phyloP scores from a whole-genome alignment of 345 rosid genomes.

The Pugionium cornutum region DNA sequence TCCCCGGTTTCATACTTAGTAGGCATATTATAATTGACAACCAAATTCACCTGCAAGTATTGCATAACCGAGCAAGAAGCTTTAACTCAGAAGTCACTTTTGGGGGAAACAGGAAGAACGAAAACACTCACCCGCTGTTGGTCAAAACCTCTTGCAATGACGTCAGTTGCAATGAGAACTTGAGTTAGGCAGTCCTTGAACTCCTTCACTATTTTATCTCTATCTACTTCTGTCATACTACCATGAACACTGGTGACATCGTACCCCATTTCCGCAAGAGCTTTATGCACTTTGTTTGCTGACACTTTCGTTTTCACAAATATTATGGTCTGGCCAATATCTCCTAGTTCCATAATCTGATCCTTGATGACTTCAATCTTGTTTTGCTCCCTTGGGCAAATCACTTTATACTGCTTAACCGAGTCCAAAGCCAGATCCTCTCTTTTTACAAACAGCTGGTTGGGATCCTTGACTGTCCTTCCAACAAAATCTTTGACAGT shows the following conservation, averaged over 20 bases:
- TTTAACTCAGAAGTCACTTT: background rate
- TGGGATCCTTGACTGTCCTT: conserved; percentile 60
- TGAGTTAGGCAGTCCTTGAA: conserved; percentile 83
- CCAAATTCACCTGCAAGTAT: conserved; percentile 74
- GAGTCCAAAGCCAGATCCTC: conserved; percentile 85
- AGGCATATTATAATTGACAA: conserved; percentile 81
- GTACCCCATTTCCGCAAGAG: conserved; percentile 71
- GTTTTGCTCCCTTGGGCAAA: conserved; percentile 71
- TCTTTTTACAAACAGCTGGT: conserved; percentile 87
- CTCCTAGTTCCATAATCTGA: conserved; percentile 80
- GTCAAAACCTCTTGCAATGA: conserved; percentile 92
- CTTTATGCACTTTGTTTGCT: conserved; percentile 60
- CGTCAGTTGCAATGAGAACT: conserved; percentile 87
- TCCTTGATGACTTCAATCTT: conserved; percentile 77
- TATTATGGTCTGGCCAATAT: conserved; percentile 80
- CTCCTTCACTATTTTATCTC: conserved; percentile 85
- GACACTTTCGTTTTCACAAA: conserved; percentile 69
- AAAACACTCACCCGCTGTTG: conserved; percentile 69
- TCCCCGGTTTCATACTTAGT: conserved; percentile 54
- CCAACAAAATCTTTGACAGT: conserved; percentile 74
- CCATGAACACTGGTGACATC: conserved; percentile 88
- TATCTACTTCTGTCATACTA: conserved; percentile 55
- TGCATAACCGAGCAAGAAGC: conserved; percentile 14
- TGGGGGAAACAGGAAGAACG: background rate
- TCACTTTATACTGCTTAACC: conserved; percentile 89